Percentiles rank a stretch among this genome's conserved stretches.
phyloP scores from a whole-genome alignment of 805 yeast species.

The Schizosaccharomyces cryophilus region DNA sequence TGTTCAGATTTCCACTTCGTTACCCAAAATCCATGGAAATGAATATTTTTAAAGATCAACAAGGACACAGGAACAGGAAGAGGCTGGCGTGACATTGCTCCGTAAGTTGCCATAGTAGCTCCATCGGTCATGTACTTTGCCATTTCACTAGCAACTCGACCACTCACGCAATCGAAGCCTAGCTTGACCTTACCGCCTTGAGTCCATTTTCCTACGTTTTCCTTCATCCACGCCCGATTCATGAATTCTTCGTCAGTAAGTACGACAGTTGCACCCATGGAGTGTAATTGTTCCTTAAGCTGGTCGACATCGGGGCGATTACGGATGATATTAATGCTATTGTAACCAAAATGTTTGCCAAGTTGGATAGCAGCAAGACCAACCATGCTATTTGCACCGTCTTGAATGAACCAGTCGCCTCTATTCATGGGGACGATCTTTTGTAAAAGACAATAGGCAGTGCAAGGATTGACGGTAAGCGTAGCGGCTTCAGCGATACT shows the following conservation, averaged over 20 bases:
- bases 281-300: constrained; percentile 26
- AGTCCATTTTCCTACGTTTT: constrained; percentile 24
- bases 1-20: constrained; percentile 27
- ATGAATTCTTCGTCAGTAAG: constrained; percentile 69
- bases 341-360: constrained; percentile 50
- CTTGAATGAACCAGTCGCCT: constrained; percentile 80
- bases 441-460: constrained; percentile 73
- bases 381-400: constrained; percentile 90
- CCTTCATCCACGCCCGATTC: constrained; percentile 36
- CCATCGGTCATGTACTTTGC: constrained; percentile 24
- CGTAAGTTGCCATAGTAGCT: constrained; percentile 48
- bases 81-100: constrained; percentile 94
- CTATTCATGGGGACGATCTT: constrained; percentile 34
- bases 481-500: constrained; percentile 42
- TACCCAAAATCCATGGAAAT: constrained; percentile 82
- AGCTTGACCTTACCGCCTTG: constrained; percentile 31
- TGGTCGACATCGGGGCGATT: constrained; percentile 58
- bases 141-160: constrained; percentile 54
- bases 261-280: constrained; percentile 66
- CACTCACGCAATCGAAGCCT: constrained; percentile 86
- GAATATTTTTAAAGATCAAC: constrained; percentile 70
- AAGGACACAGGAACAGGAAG: constrained; percentile 72
- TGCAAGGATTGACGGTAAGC: constrained; percentile 71
- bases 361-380: constrained; percentile 80
- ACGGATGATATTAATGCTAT: constrained; percentile 70